Percentiles rank a stretch among this genome's conserved stretches.
Evolutionary conservation across 2,329 filamentous ascomycete genomes (phyloP).

Genomic region (Metarhizium anisopliae): DNA sequence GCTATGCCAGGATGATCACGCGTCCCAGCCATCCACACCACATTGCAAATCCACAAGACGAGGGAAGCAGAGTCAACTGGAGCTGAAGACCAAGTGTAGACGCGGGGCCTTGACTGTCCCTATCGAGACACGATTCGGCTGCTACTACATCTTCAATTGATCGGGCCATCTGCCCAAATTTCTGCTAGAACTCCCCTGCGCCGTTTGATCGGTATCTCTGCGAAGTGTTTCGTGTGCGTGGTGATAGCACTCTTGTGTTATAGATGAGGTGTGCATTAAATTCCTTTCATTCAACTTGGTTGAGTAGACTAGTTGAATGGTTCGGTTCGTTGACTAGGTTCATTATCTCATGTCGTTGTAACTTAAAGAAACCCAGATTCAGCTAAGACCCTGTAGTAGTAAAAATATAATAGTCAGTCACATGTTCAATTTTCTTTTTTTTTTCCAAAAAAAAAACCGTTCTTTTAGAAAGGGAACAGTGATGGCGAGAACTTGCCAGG

Average conservation of each 20-base stretch:
- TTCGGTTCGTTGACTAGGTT: background rate
- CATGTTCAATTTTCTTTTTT: background rate
- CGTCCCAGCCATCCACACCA: background rate
- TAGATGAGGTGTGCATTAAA: background rate
- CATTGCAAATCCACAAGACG: background rate
- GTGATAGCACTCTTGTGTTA: background rate
- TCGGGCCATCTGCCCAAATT: background rate
- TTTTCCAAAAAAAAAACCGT: too few relatives aligned
- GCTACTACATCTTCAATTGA: background rate
- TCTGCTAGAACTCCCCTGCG: background rate
- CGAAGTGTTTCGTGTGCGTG: background rate
- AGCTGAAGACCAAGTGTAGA: background rate
- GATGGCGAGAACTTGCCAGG: background rate
- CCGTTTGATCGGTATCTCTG: background rate
- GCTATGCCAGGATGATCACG: background rate
- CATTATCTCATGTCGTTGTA: slow-evolving; percentile 4
- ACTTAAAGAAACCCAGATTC: slow-evolving; percentile 52
- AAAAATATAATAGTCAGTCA: slow-evolving; percentile 6
- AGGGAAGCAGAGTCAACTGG: background rate
- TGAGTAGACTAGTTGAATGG: background rate
- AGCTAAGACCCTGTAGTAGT: slow-evolving; percentile 41
- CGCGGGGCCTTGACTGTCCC: background rate
- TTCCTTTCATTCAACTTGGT: background rate
- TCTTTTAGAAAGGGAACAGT: background rate
- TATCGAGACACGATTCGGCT: background rate